phyloP scores from a whole-genome alignment of 2,329 filamentous ascomycete species.

The Aspergillus intermedius region DNA sequence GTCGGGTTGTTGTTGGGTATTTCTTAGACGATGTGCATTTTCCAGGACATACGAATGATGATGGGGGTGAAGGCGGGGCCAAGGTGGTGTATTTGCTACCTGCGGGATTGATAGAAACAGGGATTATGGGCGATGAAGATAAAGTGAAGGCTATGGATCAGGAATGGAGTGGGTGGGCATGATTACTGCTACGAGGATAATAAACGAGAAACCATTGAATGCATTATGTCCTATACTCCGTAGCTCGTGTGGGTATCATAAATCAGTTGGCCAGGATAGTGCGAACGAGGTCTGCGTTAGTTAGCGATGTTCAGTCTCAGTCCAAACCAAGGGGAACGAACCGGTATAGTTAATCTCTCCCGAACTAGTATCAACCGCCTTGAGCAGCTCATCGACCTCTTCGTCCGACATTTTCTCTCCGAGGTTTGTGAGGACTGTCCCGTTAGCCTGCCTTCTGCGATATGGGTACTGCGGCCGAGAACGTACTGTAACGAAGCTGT shows the following conservation, averaged over 20 bases:
- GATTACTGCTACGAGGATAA: background rate
- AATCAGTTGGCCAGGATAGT: slow-evolving; percentile 76
- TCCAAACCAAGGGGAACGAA: slow-evolving; percentile 40
- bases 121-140: slow-evolving; percentile 44
- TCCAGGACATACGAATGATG: slow-evolving; percentile 3
- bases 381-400: slow-evolving; percentile 96
- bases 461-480: too few species aligned
- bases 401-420: slow-evolving; percentile 99
- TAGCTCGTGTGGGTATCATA: slow-evolving; percentile 20
- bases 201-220: background rate
- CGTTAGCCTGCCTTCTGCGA: too few species aligned
- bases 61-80: slow-evolving; percentile 25
- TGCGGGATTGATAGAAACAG: slow-evolving; percentile 53
- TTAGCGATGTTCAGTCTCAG: slow-evolving; percentile 3
- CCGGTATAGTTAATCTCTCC: slow-evolving; percentile 97
- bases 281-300: slow-evolving; percentile 65
- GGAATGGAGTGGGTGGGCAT: slow-evolving; percentile 31
- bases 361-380: slow-evolving; percentile 92
- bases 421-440: slow-evolving; percentile 76
- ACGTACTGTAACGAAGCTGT: slow-evolving; percentile 76
- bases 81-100: slow-evolving; percentile 55
- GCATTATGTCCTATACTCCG: background rate
- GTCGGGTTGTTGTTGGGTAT: slow-evolving; percentile 57
- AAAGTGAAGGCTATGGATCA: slow-evolving; percentile 22
- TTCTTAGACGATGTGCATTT: slow-evolving; percentile 51